A percentile compares a stretch with the other conserved stretches of the same genome.
These are phyloP conservation scores for Flaveria robusta DNA, from an alignment of 129 eudicot species.

Conservation along the genomic window DNA sequence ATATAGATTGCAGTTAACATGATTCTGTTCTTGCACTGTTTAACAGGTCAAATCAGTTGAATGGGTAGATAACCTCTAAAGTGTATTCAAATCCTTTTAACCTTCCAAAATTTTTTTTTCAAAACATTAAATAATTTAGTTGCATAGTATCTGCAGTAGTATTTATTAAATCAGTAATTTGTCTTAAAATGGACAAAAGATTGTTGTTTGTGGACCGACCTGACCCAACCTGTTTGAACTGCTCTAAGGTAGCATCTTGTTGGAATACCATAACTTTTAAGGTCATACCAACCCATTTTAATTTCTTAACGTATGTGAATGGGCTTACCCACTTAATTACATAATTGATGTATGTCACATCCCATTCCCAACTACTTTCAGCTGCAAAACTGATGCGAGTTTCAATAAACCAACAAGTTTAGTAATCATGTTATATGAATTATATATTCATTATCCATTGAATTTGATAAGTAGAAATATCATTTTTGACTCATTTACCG, in stretches of 20 bases:
- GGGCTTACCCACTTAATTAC: background rate
- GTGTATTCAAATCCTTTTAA: background rate
- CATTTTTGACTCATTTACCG: no score
- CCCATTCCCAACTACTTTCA: conserved; percentile 5
- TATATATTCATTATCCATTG: background rate
- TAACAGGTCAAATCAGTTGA: background rate
- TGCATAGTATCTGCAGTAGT: background rate
- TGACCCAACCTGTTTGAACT: background rate
- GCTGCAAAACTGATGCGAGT: background rate
- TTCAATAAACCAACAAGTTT: background rate
- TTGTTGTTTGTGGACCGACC: background rate
- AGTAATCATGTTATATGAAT: background rate
- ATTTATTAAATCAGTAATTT: background rate
- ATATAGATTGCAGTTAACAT: background rate
- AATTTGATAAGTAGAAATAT: background rate
- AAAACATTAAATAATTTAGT: background rate
- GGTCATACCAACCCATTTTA: background rate
- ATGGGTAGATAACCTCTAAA: background rate
- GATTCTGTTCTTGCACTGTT: no score
- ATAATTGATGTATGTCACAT: background rate
- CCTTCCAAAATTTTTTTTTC: background rate
- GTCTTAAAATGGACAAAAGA: background rate
- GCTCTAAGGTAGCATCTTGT: background rate
- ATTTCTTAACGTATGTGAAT: background rate
- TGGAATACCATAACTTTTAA: background rate